Evolutionary conservation across 768 basidiomycete species (phyloP).

Genomic region (Termitomyces sp.): DNA sequence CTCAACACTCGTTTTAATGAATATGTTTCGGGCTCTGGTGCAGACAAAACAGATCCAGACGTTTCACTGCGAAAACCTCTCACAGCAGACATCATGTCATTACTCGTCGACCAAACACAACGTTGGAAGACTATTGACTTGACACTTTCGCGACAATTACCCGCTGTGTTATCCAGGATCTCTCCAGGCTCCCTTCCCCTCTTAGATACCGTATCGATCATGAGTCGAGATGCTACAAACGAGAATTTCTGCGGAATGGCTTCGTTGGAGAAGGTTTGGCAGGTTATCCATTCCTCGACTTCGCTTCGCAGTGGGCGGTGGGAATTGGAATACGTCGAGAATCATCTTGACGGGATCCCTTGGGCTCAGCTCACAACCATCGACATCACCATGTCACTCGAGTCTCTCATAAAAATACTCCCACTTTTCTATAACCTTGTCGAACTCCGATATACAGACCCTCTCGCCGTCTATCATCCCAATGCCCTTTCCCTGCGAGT

Average conservation of each 20-base stretch:
- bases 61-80: neutral
- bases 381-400: slow-evolving; percentile 6
- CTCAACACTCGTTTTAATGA: slow-evolving; percentile 8
- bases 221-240: neutral
- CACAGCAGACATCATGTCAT: slow-evolving; percentile 5
- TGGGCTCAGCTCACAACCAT: slow-evolving; percentile 12
- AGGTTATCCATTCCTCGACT: neutral
- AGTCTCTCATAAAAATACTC: slow-evolving; percentile 8
- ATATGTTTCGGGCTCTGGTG: neutral
- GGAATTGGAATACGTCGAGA: slow-evolving; percentile 9
- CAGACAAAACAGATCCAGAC: neutral
- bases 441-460: slow-evolving; percentile 8
- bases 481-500: neutral
- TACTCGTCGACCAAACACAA: slow-evolving; percentile 4
- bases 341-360: neutral
- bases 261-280: neutral
- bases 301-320: neutral
- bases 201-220: slow-evolving; percentile 5
- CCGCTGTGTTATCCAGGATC: neutral
- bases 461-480: neutral
- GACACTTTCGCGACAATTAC: neutral
- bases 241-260: neutral
- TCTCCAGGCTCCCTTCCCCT: neutral
- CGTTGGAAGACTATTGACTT: slow-evolving; percentile 14
- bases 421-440: slow-evolving; percentile 10